Conservation (phyloP, 1,284 basidiomycete genomes). For the Cutaneotrichosporon sp. region DNA sequence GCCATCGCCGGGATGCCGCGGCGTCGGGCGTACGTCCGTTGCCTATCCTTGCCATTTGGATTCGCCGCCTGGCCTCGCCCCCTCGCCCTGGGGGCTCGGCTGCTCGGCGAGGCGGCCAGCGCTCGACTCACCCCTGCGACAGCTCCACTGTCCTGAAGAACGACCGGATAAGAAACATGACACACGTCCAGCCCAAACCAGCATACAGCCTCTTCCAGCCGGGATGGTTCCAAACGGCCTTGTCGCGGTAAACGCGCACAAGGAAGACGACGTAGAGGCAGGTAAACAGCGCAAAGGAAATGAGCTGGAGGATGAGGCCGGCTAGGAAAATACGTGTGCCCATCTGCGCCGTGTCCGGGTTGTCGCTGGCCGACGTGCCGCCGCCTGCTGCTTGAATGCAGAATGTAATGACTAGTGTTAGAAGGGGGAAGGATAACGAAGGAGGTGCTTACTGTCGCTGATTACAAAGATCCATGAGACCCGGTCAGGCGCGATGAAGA, state of each 20-base stretch:
- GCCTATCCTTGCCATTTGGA: no score
- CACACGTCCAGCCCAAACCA: conserved; percentile 56
- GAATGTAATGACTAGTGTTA: conserved; percentile 53
- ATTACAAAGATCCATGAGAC: conserved; percentile 36
- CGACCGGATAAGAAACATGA: conserved; percentile 54
- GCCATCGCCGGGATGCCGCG: no score
- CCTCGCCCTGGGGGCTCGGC: no score
- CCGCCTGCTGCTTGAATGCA: conserved; percentile 56
- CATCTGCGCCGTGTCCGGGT: conserved; percentile 30
- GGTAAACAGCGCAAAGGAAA: conserved; percentile 60
- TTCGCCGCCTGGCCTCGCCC: no score
- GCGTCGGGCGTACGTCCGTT: no score
- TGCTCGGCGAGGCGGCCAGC: no score
- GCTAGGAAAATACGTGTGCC: conserved; percentile 55
- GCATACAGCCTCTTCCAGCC: conserved; percentile 60
- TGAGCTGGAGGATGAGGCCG: conserved; percentile 59
- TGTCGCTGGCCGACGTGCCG: conserved; percentile 28
- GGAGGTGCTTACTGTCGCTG: conserved; percentile 51
- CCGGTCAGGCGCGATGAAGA: conserved; percentile 27
- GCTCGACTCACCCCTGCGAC: conserved; percentile 53
- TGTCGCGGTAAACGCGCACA: conserved; percentile 50
- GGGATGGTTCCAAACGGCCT: conserved; percentile 5
- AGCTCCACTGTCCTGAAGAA: conserved; percentile 63
- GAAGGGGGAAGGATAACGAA: neutral
- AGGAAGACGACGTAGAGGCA: conserved; percentile 57